Evolutionary conservation across 768 basidiomycete genomes (phyloP).

Genomic region (Lyophyllum semitale): DNA sequence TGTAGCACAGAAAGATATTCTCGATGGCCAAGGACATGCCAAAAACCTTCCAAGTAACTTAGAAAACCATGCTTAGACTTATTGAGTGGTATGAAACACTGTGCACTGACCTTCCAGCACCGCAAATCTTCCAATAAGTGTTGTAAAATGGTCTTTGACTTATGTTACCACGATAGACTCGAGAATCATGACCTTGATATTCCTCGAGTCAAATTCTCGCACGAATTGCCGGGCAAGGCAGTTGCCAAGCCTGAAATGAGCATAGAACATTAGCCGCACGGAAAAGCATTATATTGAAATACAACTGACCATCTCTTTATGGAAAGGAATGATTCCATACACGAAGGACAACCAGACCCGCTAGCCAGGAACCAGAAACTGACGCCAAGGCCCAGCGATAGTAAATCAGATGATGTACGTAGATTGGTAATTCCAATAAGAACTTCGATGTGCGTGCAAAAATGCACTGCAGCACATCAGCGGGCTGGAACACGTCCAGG

Average conservation of each 20-base stretch:
- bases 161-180: conserved; percentile 99
- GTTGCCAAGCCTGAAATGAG: conserved; percentile 74
- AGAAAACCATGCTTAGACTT: conserved; percentile 1
- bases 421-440: conserved; percentile 99
- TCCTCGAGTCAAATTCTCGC: conserved; percentile 94
- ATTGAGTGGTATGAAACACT: not conserved
- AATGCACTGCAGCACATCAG: conserved; percentile 97
- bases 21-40: conserved; percentile 99
- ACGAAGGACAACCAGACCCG: conserved; percentile 99
- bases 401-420: conserved; percentile 99
- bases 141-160: conserved; percentile 97
- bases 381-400: conserved; percentile 96
- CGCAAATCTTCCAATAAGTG: conserved; percentile 98
- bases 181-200: conserved; percentile 99
- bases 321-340: conserved; percentile 95
- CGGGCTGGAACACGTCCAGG: conserved; percentile 97
- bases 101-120: conserved; percentile 82
- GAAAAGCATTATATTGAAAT: not conserved
- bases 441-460: conserved; percentile 96
- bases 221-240: conserved; percentile 98
- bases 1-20: conserved; percentile 97
- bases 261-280: not conserved
- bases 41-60: conserved; percentile 99
- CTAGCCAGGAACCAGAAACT: conserved; percentile 99
- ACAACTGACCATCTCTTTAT: conserved; percentile 83